Evolutionary conservation across 192 early-diverging fungal species (phyloP).

Genomic region (Chytriomyces sp.): DNA sequence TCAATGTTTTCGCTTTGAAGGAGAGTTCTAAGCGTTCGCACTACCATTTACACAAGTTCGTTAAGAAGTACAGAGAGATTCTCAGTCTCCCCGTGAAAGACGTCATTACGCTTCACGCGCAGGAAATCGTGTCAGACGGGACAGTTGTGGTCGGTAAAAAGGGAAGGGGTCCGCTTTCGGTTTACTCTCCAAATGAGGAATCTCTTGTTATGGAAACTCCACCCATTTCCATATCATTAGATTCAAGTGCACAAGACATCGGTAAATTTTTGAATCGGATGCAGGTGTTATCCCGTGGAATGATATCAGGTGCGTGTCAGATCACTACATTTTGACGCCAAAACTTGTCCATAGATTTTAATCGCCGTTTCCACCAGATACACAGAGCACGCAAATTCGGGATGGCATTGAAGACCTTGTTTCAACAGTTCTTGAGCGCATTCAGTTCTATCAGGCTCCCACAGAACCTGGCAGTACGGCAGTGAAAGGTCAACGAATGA

Average conservation of each 20-base stretch:
- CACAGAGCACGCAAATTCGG: constrained; percentile 6
- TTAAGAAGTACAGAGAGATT: constrained; percentile 81
- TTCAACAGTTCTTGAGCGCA: constrained; percentile 38
- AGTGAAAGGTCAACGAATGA: constrained; percentile 64
- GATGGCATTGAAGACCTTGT: constrained; percentile 45
- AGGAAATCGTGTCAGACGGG: constrained; percentile 14
- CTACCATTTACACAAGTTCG: constrained; percentile 85
- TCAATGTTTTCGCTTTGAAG: constrained; percentile 87
- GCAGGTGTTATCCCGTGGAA: background rate
- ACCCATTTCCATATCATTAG: background rate
- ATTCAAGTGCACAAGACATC: background rate
- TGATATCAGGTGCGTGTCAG: background rate
- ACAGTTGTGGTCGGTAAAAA: constrained; percentile 15
- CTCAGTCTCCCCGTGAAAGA: constrained; percentile 74
- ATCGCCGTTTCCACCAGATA: constrained; percentile 16
- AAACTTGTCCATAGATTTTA: too few relatives aligned
- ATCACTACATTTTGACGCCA: too few relatives aligned
- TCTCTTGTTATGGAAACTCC: background rate
- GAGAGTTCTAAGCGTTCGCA: constrained; percentile 92
- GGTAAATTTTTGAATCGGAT: constrained; percentile 4
- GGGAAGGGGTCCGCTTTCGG: background rate
- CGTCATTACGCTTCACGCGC: constrained; percentile 52
- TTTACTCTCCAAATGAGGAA: constrained; percentile 1
- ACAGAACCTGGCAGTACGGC: constrained; percentile 34
- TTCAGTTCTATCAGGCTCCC: constrained; percentile 43